phyloP scores from a whole-genome alignment of 2,329 filamentous ascomycete genomes.

The Arthrobotrys sinensis region DNA sequence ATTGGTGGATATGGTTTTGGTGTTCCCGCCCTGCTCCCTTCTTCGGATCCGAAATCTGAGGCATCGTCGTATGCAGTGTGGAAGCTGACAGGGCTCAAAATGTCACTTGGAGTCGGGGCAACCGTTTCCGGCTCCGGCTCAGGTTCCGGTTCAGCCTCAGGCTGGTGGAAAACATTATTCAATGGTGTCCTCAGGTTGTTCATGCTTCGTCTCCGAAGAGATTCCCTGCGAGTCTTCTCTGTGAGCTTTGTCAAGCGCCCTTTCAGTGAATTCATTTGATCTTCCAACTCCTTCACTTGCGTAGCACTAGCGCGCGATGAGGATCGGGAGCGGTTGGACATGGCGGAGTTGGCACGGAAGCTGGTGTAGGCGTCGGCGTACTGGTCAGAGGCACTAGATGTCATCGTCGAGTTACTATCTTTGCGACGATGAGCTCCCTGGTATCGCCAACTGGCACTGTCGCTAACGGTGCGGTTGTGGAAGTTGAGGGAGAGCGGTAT shows the following conservation, averaged over 20 bases:
- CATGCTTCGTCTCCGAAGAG: constrained; percentile 54
- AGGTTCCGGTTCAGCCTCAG: constrained; percentile 16
- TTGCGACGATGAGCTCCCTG: constrained; percentile 40
- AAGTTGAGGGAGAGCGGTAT: constrained; percentile 52
- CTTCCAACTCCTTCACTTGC: constrained; percentile 58
- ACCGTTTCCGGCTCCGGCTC: constrained; percentile 32
- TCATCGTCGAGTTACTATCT: constrained; percentile 57
- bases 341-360: constrained; percentile 48
- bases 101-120: constrained; percentile 28
- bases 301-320: constrained; percentile 52
- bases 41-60: constrained; percentile 55
- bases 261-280: constrained; percentile 57
- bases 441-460: constrained; percentile 51
- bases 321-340: constrained; percentile 57
- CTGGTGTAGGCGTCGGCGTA: constrained; percentile 51
- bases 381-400: constrained; percentile 47
- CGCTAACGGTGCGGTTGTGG: constrained; percentile 58
- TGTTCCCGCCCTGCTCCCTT: constrained; percentile 53
- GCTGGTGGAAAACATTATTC: constrained; percentile 59
- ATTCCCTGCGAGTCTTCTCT: constrained; percentile 56
- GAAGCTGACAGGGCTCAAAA: constrained; percentile 48
- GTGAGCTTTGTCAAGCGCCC: constrained; percentile 55
- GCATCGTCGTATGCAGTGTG: constrained; percentile 44
- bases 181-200: constrained; percentile 54
- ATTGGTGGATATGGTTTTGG: constrained; percentile 59